Conservation (phyloP, 331 rosid species). For the Cucumis variabilis region DNA sequence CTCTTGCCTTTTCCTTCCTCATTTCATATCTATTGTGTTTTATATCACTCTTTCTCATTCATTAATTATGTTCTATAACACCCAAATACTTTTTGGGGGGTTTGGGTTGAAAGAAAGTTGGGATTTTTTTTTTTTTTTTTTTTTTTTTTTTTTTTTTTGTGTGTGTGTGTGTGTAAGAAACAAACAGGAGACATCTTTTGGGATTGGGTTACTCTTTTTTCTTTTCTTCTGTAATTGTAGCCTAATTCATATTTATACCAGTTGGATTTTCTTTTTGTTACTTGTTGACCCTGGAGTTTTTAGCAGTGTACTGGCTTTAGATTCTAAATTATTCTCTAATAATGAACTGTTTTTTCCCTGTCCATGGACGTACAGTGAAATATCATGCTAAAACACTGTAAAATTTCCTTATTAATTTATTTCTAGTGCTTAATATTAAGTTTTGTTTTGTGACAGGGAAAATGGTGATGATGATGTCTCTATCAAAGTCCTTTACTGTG, state of each 20-base stretch:
- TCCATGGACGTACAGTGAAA: background rate
- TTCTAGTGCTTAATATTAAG: background rate
- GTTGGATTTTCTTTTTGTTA: background rate
- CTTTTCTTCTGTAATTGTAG: background rate
- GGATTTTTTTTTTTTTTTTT: too few species aligned
- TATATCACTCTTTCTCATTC: background rate
- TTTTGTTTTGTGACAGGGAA: slow-evolving; percentile 57
- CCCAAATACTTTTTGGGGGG: too few species aligned
- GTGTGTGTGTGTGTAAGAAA: too few species aligned
- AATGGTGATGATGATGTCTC: slow-evolving; percentile 76
- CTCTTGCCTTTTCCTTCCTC: background rate
- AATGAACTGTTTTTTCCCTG: too few species aligned
- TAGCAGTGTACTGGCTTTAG: too few species aligned
- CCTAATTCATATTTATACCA: background rate
- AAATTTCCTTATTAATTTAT: background rate
- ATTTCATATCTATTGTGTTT: background rate
- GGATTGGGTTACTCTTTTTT: too few species aligned
- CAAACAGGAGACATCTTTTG: too few species aligned
- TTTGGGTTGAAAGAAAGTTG: too few species aligned
- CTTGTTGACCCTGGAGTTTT: too few species aligned
- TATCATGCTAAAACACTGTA: background rate
- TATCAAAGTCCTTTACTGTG: slow-evolving; percentile 72
- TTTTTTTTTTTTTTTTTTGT: too few species aligned
- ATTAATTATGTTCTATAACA: background rate
- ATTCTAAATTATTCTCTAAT: too few species aligned